phyloP scores from a whole-genome alignment of 257 asterid species.

The Cinchona pubescens region DNA sequence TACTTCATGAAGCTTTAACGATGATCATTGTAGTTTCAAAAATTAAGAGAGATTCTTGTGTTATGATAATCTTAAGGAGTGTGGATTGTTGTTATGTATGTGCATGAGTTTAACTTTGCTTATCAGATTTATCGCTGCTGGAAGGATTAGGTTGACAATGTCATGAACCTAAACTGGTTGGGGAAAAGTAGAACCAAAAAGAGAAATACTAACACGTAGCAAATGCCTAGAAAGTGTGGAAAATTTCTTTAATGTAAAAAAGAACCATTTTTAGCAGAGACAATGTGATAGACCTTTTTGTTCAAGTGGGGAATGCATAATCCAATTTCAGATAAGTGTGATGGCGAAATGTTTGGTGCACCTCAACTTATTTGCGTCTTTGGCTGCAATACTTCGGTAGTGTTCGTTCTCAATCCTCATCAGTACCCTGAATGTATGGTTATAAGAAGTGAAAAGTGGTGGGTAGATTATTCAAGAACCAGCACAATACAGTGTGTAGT shows the following conservation, averaged over 20 bases:
- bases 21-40: too few species aligned
- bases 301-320: conserved; percentile 10
- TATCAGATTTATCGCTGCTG: too few species aligned
- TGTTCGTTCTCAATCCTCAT: not conserved
- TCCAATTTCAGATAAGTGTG: conserved; percentile 6
- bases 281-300: conserved; percentile 9
- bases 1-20: too few species aligned
- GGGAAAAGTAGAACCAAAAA: too few species aligned
- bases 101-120: too few species aligned
- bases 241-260: not conserved
- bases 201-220: not conserved
- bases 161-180: too few species aligned
- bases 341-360: conserved; percentile 18
- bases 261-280: not conserved
- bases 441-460: not conserved
- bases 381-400: not conserved
- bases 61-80: too few species aligned
- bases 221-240: conserved; percentile 1
- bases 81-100: too few species aligned
- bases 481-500: not conserved
- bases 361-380: conserved; percentile 4
- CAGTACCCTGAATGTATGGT: not conserved
- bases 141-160: too few species aligned
- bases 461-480: not conserved
- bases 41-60: too few species aligned